Conservation (phyloP, 1,139 yeast species). For the Saccharomycopsis hybrid region DNA sequence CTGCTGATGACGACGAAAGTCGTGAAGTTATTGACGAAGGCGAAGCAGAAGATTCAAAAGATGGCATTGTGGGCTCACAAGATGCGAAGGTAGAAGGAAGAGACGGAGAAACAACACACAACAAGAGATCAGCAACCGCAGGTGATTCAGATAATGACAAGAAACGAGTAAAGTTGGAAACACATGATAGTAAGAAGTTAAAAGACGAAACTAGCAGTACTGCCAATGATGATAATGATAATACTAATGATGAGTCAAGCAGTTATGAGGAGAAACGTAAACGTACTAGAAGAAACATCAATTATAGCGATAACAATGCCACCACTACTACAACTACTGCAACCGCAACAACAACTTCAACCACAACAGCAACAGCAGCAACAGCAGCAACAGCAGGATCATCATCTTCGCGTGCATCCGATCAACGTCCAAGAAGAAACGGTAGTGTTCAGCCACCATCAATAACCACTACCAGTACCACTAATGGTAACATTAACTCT, state of each 20-base stretch:
- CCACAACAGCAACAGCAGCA: background rate
- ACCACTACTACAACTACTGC: conserved; percentile 5
- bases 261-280: background rate
- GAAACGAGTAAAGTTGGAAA: no score
- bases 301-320: conserved; percentile 18
- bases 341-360: conserved; percentile 8
- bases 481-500: no score
- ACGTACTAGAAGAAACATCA: conserved; percentile 7
- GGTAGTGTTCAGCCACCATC: no score
- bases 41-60: conserved; percentile 24
- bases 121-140: background rate
- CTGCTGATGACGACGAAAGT: background rate
- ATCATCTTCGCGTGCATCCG: no score
- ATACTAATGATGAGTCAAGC: conserved; percentile 4
- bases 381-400: no score
- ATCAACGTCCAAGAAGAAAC: no score
- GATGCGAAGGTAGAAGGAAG: no score
- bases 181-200: conserved; percentile 1
- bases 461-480: no score
- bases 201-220: conserved; percentile 7
- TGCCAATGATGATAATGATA: conserved; percentile 19
- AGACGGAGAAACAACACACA: background rate
- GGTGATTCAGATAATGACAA: background rate
- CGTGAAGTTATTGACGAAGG: conserved; percentile 23
- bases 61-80: background rate